Base-by-base conservation (phyloP, 352 stramenopile species). In the Globisporangium nodosum region DNA sequence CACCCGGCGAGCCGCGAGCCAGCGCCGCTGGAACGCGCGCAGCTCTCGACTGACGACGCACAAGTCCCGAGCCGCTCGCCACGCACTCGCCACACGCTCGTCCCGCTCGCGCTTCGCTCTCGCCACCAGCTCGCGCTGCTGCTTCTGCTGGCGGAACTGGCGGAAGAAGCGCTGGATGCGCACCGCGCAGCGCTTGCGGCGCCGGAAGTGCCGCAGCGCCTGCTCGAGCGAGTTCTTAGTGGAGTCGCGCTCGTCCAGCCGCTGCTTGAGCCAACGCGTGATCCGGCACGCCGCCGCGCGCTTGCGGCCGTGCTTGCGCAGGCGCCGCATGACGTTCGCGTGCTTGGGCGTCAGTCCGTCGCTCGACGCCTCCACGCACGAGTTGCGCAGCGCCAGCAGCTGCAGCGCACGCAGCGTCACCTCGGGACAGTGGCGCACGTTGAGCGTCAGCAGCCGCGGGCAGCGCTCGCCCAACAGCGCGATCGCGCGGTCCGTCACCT, bases 361-460 rank as follows among this genome's bases (percentile, higher is more conserved):
- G 1, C 56, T 50, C 6, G 66, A 69, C 8, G 71, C 70, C 24
- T 78, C 58, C 5, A 76, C 60, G 9, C 71, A 71, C 18, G 72
- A 51, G 49, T 89, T 76, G 1, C 58, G 58, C 2, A 57, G 64
- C 33, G 73, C 78, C 30, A 90, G 58, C 1, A 43, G 48, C 12
- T 71, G 61, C 3, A 93, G 47, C 12, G 64, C 62, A 9, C 54
- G 53, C 4, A 85, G 58, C 2, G 82, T 83, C 42, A 93, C 72
- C 47, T 88, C 75, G 13, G 78, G 76, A 16, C 81, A 90, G 58
- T 87, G 77, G 30, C 76, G 76, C 16, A 88, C 66, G 54, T 85
- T 72, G 12, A 93, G 60, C 7, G 60, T 66, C 13, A 63, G 42
- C 5, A 93, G 64, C 16, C 40, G 62, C 3, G 40, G 62, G 46